Evolutionary conservation across 345 rosid species (phyloP), one percentile per base, ranked within the genome.

Genomic region (Balakata baccata): DNA sequence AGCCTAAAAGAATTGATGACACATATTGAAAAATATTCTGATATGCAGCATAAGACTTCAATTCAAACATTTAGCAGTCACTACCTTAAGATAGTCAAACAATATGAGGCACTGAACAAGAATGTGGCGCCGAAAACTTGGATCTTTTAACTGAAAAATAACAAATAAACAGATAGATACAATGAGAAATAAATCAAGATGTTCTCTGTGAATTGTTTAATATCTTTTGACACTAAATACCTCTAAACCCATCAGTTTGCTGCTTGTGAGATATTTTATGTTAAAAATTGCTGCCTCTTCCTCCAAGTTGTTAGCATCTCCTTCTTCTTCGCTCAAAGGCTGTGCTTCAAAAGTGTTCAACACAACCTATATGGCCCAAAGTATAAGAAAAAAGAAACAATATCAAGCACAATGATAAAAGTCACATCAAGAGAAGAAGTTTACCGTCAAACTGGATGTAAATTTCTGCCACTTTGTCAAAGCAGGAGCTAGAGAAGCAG

Each of bases 241-340:
- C 92, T 95, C 99, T 87, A 95, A 87, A 66, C 98, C 96, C 99
- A 95, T 95, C 57, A 95, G 70, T 85, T 92, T 95, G 83, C 98
- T 92, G 86, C 99, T 95, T 37, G 99, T 95, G 66, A 92, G 89
- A 85, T 95, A 95, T 69, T 95, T 95, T 83, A 92, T 95, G 83
- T 88, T 90, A 69, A 89, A 95, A 66, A 90, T 86, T 76, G 98
- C 91, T 46, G 94, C 94, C 80, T 91, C 98, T 80, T 91, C 98
- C 90, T 92, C 98, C 87, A 95, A 85, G 79, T 84, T 85, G 76
- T 89, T 92, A 76, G 94, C 94, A 82, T 88, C 83, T 67, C 99
- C 99, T 74, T 88, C 99, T 85, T 95, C 99, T 77, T 92, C 99
- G 68, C 90, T 95, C 80, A 95, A 89, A 64, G 97, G 99, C 78